A percentile compares a stretch with the other conserved stretches of the same genome.
Evolutionary conservation across 805 yeast genomes (phyloP).

Genomic region (Ogataea pilisensis): DNA sequence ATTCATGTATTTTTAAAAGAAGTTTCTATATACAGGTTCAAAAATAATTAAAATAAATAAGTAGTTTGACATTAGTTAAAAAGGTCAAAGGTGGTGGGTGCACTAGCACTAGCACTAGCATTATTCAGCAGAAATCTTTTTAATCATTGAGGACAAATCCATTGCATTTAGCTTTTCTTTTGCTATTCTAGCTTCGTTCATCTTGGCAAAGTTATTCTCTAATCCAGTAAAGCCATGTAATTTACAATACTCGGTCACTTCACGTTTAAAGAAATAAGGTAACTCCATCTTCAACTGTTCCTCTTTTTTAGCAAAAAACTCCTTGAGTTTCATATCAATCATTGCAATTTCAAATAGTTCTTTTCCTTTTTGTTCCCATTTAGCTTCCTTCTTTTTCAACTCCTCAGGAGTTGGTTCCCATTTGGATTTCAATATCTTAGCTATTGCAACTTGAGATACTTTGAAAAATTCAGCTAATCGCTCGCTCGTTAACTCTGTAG

Average conservation of each 20-base stretch:
- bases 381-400: constrained; percentile 36
- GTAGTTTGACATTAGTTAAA: neutral
- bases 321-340: constrained; percentile 22
- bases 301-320: constrained; percentile 29
- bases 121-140: neutral
- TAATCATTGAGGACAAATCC: neutral
- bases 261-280: constrained; percentile 27
- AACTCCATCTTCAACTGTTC: constrained; percentile 25
- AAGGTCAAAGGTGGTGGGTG: too few species aligned
- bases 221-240: constrained; percentile 23
- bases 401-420: constrained; percentile 70
- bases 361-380: constrained; percentile 53
- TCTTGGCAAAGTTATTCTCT: constrained; percentile 18
- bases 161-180: constrained; percentile 4
- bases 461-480: constrained; percentile 61
- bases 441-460: constrained; percentile 76
- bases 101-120: too few species aligned
- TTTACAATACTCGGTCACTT: constrained; percentile 20
- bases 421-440: constrained; percentile 71
- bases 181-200: constrained; percentile 21
- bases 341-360: constrained; percentile 22
- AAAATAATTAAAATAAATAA: too few species aligned
- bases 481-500: constrained; percentile 51
- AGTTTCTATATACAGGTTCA: neutral
- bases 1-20: neutral